These are phyloP conservation scores for Calonectria honghensis DNA, from an alignment of 2,329 filamentous ascomycete species.

Conservation along the genomic window DNA sequence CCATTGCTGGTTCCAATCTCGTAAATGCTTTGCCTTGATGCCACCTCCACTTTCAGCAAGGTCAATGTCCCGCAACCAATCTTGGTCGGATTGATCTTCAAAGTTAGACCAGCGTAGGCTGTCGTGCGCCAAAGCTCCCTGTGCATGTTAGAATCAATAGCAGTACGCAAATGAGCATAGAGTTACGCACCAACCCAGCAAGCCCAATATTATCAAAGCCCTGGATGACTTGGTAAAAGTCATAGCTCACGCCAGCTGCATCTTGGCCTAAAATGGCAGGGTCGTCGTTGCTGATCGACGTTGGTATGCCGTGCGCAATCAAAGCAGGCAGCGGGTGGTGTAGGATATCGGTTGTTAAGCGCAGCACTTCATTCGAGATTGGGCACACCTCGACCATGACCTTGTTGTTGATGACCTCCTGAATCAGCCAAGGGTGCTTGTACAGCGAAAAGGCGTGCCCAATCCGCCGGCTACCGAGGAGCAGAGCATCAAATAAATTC, in stretches of 20 bases:
- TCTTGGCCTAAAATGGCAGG: conserved; percentile 28
- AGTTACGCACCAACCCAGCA: conserved; percentile 12
- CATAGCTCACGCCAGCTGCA: conserved; percentile 76
- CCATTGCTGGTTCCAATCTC: conserved; percentile 18
- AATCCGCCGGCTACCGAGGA: conserved; percentile 79
- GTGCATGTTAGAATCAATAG: background rate
- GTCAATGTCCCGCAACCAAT: conserved; percentile 25
- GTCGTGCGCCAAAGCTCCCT: conserved; percentile 24
- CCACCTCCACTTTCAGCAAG: conserved; percentile 7
- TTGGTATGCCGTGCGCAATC: conserved; percentile 77
- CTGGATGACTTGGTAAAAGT: conserved; percentile 81
- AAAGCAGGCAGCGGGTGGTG: conserved; percentile 78
- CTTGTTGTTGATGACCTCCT: conserved; percentile 79
- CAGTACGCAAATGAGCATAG: background rate
- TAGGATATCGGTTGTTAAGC: conserved; percentile 77
- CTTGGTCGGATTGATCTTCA: conserved; percentile 24
- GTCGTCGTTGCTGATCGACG: conserved; percentile 60
- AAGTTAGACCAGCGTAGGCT: conserved; percentile 33
- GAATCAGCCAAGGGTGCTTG: conserved; percentile 80
- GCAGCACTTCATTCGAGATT: conserved; percentile 79
- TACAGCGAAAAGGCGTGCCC: conserved; percentile 80
- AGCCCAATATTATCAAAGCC: conserved; percentile 81
- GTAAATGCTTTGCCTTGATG: conserved; percentile 20
- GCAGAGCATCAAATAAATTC: conserved; percentile 81
- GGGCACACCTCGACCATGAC: conserved; percentile 81